Evolutionary conservation across 805 yeast species (phyloP).

Genomic region (Ogataea corticis): DNA sequence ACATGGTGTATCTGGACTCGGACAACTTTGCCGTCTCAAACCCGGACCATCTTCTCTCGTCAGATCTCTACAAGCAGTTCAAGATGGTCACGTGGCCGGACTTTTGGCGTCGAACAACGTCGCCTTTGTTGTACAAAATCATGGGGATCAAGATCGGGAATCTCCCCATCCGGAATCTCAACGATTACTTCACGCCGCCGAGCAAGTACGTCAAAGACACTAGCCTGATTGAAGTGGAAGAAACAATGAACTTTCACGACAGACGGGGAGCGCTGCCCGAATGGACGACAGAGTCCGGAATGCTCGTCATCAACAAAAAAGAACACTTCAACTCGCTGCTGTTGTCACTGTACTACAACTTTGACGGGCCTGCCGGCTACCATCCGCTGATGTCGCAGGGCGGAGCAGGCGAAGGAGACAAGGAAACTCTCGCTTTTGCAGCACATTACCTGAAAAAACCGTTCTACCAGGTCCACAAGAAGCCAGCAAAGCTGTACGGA

Average conservation of each 20-base stretch:
- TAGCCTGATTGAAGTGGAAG: slow-evolving; percentile 24
- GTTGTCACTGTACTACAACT: slow-evolving; percentile 65
- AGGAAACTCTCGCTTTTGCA: slow-evolving; percentile 71
- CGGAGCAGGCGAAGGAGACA: slow-evolving; percentile 75
- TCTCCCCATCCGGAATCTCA: slow-evolving; percentile 17
- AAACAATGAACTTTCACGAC: slow-evolving; percentile 50
- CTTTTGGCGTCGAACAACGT: slow-evolving; percentile 69
- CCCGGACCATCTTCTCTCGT: slow-evolving; percentile 37
- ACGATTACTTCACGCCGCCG: slow-evolving; percentile 26
- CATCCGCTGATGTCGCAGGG: slow-evolving; percentile 64
- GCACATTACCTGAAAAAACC: slow-evolving; percentile 48
- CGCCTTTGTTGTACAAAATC: slow-evolving; percentile 54
- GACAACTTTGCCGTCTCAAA: slow-evolving; percentile 46
- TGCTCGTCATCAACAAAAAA: slow-evolving; percentile 56
- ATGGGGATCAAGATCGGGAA: slow-evolving; percentile 35
- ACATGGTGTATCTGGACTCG: slow-evolving; percentile 46
- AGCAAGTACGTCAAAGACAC: slow-evolving; percentile 11
- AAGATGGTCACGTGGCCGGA: slow-evolving; percentile 77
- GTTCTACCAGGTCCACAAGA: slow-evolving; percentile 49
- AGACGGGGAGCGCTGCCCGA: slow-evolving; percentile 64
- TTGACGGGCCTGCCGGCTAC: slow-evolving; percentile 60
- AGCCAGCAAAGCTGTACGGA: slow-evolving; percentile 30
- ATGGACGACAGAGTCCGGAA: slow-evolving; percentile 70
- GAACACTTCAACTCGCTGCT: slow-evolving; percentile 59
- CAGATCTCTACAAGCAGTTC: slow-evolving; percentile 44